Conservation (phyloP, 2,329 filamentous ascomycete genomes). For the Polychaeton citri region DNA sequence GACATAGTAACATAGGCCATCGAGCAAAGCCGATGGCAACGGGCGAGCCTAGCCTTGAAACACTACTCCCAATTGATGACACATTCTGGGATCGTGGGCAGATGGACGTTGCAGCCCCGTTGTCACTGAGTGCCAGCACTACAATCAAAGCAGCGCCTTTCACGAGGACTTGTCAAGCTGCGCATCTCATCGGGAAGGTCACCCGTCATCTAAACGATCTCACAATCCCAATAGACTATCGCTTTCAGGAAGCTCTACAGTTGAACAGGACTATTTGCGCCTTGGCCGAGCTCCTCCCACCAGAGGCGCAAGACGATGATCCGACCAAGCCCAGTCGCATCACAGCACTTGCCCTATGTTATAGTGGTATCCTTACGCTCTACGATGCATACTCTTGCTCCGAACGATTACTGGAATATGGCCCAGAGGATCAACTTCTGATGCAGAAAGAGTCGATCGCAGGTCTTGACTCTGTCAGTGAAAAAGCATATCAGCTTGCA, state of each 20-base stretch:
- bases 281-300: constrained; percentile 15
- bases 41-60: constrained; percentile 11
- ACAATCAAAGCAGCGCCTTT: constrained; percentile 17
- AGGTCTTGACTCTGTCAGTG: constrained; percentile 9
- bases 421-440: constrained; percentile 20
- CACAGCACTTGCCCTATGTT: constrained; percentile 22
- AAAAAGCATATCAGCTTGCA: constrained; percentile 8
- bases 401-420: constrained; percentile 12
- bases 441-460: constrained; percentile 22
- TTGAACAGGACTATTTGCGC: constrained; percentile 20
- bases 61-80: constrained; percentile 26
- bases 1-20: constrained; percentile 18
- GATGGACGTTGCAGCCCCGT: constrained; percentile 13
- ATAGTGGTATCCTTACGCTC: constrained; percentile 18
- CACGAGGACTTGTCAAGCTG: constrained; percentile 23
- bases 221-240: constrained; percentile 15
- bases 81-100: constrained; percentile 25
- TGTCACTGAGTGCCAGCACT: constrained; percentile 12
- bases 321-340: constrained; percentile 10
- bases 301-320: constrained; percentile 12
- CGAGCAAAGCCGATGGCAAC: constrained; percentile 14
- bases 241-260: constrained; percentile 21
- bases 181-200: constrained; percentile 21
- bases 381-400: constrained; percentile 23
- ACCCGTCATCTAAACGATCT: constrained; percentile 19